Base-by-base conservation (phyloP, 169 alveolate species). In the Cyclospora cayetanensis region DNA sequence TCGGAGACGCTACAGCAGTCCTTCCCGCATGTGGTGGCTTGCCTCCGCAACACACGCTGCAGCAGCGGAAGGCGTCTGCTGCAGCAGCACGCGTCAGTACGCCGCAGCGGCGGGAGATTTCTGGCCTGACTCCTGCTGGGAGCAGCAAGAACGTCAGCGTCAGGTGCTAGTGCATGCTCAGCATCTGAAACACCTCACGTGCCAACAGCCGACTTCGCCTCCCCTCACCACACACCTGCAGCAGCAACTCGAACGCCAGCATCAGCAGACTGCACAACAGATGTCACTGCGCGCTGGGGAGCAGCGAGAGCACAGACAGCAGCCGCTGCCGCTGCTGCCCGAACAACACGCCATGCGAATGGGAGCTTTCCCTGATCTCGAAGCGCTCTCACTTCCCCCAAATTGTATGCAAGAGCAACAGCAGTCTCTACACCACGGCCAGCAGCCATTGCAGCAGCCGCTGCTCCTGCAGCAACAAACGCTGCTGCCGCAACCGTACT, bases 401-500 rank as follows among this genome's bases (percentile, higher is more conserved):
- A 41, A 25, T 18, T 27, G 27, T 42, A 5, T 74, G 63, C 60
- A 74, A 15, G 65, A 74, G 65, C 85, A 74, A 12, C 63, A 74
- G 41, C 65, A 74, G 15, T 63, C n/a, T 7, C 39, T 41, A 20
- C n/a, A n/a, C n/a, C n/a, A n/a, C n/a, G n/a, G n/a, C n/a, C 20
- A 27, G 60, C 42, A 41, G 85, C 65, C 37, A 25, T 41, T 74
- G 85, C 85, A 41, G 55, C 85, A 74, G 85, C 41, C 85, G n/a
- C 65, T 74, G 42, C 11, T 74, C 39, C n/a, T 42, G 63, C n/a
- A n/a, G n/a, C 63, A 74, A 63, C 85, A 41, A 63, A 53, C 42
- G 85, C 63, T 39, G 85, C 37, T 39, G 85, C 85, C 85, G 63
- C 85, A 74, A 31, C 85, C n/a, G 7, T 74, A 74, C 37, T 74